These are phyloP conservation scores for Mycena vitilis DNA, from an alignment of 768 basidiomycete genomes.

Conservation along the genomic window DNA sequence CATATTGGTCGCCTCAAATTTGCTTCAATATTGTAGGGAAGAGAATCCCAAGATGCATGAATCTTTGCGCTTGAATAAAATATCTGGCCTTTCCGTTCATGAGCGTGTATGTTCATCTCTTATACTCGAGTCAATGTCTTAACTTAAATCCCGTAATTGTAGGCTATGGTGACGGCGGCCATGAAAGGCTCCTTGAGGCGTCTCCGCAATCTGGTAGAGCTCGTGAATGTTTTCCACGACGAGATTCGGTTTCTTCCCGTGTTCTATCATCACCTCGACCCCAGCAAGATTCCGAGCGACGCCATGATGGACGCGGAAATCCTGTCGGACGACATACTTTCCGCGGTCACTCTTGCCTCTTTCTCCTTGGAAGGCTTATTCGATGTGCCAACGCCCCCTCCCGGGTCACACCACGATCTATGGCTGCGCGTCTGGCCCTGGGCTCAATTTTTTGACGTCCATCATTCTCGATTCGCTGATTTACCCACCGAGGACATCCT, in stretches of 20 bases:
- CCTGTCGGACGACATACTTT: background rate
- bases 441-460: background rate
- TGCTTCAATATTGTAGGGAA: no score
- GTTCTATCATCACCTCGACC: constrained; percentile 4
- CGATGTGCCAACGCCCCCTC: background rate
- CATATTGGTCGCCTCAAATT: no score
- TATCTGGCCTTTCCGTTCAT: no score
- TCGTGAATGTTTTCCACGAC: no score
- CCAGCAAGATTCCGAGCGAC: background rate
- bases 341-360: background rate
- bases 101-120: no score
- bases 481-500: background rate
- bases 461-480: background rate
- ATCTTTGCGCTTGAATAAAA: no score
- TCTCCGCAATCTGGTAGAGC: no score
- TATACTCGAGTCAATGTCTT: no score
- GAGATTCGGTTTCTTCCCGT: constrained; percentile 1
- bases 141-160: no score
- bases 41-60: no score
- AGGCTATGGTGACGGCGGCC: no score
- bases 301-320: background rate
- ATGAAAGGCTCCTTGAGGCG: no score
- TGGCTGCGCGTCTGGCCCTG: background rate
- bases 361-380: background rate
- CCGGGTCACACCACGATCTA: background rate